Base-by-base conservation (phyloP, 176 grass and related monocot species). In the Poa pratensis region DNA sequence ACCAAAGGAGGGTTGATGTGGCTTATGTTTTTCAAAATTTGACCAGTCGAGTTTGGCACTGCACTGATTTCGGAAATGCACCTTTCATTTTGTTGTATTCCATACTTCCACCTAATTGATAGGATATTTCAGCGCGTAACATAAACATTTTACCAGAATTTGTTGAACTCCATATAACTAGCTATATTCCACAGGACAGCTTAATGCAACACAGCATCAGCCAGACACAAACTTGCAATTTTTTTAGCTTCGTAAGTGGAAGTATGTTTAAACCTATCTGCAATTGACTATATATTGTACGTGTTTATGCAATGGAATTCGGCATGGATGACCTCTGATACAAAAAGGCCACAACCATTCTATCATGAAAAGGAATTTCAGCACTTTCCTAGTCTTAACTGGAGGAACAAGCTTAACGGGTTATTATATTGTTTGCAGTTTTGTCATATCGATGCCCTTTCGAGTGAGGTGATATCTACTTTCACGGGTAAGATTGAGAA, bases 381-480 rank as follows among this genome's bases (percentile, higher is more conserved):
- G 14, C 48, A 67, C 73, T 46, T 23, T 14, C 68, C 83, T 76
- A 64, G 60, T 55, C 71, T 84, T 73, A 72, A 18, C 48, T 13
- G 26, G 34, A 58, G 24, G 65, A 79, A 59, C 23, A 67, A 83
- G 30, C 45, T 60, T 61, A 69, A 28, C 30, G 35, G 22, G 23
- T 60, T 39, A 43, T 80, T 78, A 20, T 76, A 69, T 81, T 82
- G 14, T 54, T 37, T 75, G 81, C 82, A 98, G 96, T 98, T 90
- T 73, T 67, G 83, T 51, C 19, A 46, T 53, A 87, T 95, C 13
- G 55, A 52, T 40, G 52, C 78, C 69, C 57, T 89, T 43, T 62
- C 84, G 28, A 79, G 85, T 46, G 86, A 87, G 73, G 88, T 87
- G 65, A 94, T 98, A 85, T 95, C 89, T 69, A 90, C 96, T 22